A percentile compares a stretch with the other conserved stretches of the same genome.
Conservation (phyloP, 106 monocot species). For the Dioscorea alata region DNA sequence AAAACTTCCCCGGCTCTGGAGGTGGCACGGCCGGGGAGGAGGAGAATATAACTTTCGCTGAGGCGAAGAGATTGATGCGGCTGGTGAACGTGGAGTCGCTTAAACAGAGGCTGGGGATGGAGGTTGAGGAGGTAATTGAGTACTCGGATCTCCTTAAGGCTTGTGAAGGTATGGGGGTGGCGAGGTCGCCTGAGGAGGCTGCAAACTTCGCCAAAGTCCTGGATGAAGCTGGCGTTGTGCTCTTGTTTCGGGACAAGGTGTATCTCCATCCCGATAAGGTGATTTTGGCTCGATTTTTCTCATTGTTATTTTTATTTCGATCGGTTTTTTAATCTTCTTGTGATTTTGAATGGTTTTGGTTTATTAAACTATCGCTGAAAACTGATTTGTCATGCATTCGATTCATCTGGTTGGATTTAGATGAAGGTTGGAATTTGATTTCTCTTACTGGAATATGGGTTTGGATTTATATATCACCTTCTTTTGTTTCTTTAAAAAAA, state of each 20-base stretch:
- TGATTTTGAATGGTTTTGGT: neutral
- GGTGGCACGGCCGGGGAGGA: too few species aligned
- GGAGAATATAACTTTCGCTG: constrained; percentile 35
- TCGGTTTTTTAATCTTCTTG: neutral
- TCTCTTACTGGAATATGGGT: too few species aligned
- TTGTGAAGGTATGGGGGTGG: constrained; percentile 60
- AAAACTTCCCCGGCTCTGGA: too few species aligned
- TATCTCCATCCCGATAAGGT: constrained; percentile 95
- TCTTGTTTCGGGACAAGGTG: constrained; percentile 84
- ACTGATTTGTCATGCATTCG: too few species aligned
- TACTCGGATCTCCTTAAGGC: constrained; percentile 63
- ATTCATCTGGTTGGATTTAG: too few species aligned
- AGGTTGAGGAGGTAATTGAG: constrained; percentile 59
- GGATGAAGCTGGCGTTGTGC: constrained; percentile 87
- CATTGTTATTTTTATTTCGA: too few species aligned
- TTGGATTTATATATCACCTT: too few species aligned
- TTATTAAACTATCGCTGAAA: neutral
- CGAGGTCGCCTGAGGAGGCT: constrained; percentile 61
- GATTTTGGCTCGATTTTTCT: neutral
- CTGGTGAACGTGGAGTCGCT: constrained; percentile 81
- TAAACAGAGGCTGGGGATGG: constrained; percentile 64
- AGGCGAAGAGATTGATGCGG: constrained; percentile 81
- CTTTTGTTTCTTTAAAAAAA: too few species aligned
- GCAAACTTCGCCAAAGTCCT: constrained; percentile 52
- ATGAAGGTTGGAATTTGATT: too few species aligned